A percentile compares a stretch with the other conserved stretches of the same genome.
phyloP scores from a whole-genome alignment of 83 land plant genomes.

The Diphasiastrum complanatum region DNA sequence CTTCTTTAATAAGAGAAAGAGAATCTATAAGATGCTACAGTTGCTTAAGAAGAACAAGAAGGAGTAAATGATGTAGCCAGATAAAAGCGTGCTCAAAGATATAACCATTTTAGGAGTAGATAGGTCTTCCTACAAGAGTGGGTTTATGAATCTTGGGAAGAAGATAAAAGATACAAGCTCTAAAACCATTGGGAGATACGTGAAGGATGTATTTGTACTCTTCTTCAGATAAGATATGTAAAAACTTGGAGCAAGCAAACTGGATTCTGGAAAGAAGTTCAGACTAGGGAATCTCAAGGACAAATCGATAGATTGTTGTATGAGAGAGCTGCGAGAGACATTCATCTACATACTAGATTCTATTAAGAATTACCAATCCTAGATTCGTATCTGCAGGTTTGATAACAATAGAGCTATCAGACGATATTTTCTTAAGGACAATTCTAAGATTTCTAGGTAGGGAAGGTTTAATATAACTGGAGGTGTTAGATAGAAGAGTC shows the following conservation, averaged over 20 bases:
- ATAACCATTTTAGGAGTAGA: constrained; percentile 4
- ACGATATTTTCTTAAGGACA: no score
- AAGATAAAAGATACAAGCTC: background rate
- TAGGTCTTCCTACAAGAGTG: constrained; percentile 3
- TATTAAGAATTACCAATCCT: background rate
- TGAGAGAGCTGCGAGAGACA: background rate
- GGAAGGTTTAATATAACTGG: no score
- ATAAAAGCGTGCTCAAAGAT: background rate
- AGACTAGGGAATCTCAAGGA: background rate
- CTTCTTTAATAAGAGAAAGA: background rate
- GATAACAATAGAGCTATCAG: constrained; percentile 2
- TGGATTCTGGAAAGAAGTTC: background rate
- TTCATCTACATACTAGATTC: background rate
- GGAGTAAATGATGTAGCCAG: background rate
- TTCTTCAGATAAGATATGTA: background rate
- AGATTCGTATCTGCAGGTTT: background rate
- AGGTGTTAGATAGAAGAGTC: no score
- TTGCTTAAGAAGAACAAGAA: background rate
- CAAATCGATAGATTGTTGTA: background rate
- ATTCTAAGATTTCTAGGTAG: no score
- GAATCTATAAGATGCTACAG: constrained; percentile 4
- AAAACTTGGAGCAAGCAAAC: background rate
- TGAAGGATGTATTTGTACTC: background rate
- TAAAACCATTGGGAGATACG: background rate
- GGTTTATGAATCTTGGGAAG: constrained; percentile 5